These are phyloP conservation scores for Lactarius hatsudake DNA, from an alignment of 768 basidiomycete species.

Conservation along the genomic window DNA sequence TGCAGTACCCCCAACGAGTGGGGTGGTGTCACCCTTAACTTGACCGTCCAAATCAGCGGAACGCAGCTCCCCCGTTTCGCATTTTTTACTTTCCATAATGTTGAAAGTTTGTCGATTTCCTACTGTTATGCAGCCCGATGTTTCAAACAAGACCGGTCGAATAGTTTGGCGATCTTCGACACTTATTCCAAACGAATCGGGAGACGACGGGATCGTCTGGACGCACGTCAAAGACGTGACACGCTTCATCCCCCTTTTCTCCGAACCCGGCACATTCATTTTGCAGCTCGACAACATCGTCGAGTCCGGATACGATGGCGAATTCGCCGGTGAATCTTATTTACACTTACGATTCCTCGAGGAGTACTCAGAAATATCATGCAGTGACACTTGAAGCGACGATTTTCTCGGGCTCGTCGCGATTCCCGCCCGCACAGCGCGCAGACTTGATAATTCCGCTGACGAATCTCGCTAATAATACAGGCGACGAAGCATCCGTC, in stretches of 20 bases:
- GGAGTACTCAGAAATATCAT: neutral
- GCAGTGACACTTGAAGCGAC: conserved; percentile 68
- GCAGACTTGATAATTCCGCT: conserved; percentile 55
- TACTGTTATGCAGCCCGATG: neutral
- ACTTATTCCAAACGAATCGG: too few species aligned
- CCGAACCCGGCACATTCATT: conserved; percentile 64
- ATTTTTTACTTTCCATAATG: conserved; percentile 72
- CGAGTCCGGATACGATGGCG: conserved; percentile 52
- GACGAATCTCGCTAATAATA: conserved; percentile 46
- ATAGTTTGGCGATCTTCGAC: conserved; percentile 51
- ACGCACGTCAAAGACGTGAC: conserved; percentile 75
- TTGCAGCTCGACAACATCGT: conserved; percentile 72
- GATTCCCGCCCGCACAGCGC: conserved; percentile 51
- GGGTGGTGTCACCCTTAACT: conserved; percentile 72
- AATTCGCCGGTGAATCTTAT: conserved; percentile 58
- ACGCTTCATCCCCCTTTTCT: conserved; percentile 67
- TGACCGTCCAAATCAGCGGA: conserved; percentile 75
- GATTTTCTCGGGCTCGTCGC: conserved; percentile 58
- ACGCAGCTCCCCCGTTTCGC: conserved; percentile 73
- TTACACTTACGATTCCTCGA: neutral
- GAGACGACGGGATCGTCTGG: conserved; percentile 70
- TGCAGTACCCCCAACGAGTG: conserved; percentile 70
- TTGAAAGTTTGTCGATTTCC: conserved; percentile 54
- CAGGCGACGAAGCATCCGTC: conserved; percentile 68
- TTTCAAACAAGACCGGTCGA: neutral